Base-by-base conservation (phyloP, 139 green algal species). In the Chlorella sorokiniana region DNA sequence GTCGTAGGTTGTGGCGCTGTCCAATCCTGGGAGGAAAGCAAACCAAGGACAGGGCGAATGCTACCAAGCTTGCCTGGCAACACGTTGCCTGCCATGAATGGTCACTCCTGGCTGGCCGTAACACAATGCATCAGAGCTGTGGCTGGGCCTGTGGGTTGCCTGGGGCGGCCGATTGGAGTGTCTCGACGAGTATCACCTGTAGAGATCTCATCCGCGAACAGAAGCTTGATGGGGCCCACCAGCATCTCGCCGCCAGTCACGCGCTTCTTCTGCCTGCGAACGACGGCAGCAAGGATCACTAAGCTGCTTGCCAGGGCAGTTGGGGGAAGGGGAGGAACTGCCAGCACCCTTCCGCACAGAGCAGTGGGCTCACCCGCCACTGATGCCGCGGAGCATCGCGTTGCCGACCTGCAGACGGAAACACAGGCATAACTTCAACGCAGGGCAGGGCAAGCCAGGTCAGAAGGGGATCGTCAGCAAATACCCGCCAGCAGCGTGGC, bases 181-280 rank as follows among this genome's bases (percentile, higher is more conserved):
- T 16, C 16, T 16, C 11, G 11, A 23, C 52, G 27, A n/a, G 52
- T 23, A 61, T 33, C 35, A 18, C 71, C 48, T 45, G 89, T 93
- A 33, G 77, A 88, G 48, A 93, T 93, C 22, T 93, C 90, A 62
- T 93, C 90, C 45, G 86, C 79, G 56, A 93, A 91, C 33, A 93
- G 35, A 3, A 91, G 79, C 54, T 65, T 62, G 75, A 87, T 78
- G 33, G 85, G 86, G 20, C 86, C 86, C 63, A 94, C 86, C 23
- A 91, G 31, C 76, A 91, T 82, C 81, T 93, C 89, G 4, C 79
- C 83, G 83, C 56, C 41, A 48, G n/a, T 45, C 23, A n/a, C 35
- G 23, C 71, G 62, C 42, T 45, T 63, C 33, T 73, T 74, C 71
- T 78, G 71, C 33, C 71, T 75, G 68, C 33, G n/a, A n/a, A 70